These are phyloP conservation scores for Ormosia semicastrata DNA, from an alignment of 306 rosid genomes.

Conservation along the genomic window DNA sequence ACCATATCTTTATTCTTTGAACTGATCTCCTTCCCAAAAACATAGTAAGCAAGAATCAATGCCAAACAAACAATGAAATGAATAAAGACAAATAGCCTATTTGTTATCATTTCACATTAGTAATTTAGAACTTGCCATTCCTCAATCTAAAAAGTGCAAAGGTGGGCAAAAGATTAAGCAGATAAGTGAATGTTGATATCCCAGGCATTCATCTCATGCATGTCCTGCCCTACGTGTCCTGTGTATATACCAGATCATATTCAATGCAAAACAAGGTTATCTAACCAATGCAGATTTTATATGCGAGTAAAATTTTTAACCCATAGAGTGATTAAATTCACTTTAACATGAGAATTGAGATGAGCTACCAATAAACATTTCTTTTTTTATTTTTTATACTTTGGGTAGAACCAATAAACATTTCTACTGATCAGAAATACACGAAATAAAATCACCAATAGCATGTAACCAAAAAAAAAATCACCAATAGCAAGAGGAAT, in stretches of 20 bases:
- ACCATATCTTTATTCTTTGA: background rate
- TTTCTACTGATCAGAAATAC: background rate
- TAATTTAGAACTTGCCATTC: background rate
- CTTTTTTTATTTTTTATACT: too few relatives aligned
- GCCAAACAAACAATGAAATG: background rate
- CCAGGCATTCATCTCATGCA: background rate
- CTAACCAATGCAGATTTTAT: background rate
- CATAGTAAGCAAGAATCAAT: slow-evolving; percentile 12
- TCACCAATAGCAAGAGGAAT: background rate
- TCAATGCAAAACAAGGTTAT: background rate
- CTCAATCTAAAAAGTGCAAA: slow-evolving; percentile 3
- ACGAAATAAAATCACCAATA: background rate
- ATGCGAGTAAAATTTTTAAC: background rate
- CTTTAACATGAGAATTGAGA: background rate
- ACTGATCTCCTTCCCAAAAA: background rate
- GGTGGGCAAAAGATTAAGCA: background rate
- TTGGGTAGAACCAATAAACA: background rate
- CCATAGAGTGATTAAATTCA: background rate
- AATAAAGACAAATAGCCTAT: background rate
- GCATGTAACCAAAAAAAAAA: too few relatives aligned
- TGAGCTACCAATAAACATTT: background rate
- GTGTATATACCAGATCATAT: background rate
- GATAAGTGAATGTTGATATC: background rate
- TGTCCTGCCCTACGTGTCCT: background rate
- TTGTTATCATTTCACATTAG: background rate